Evolutionary conservation across 2,329 filamentous ascomycete genomes (phyloP).

Genomic region (Penicillium sp.): DNA sequence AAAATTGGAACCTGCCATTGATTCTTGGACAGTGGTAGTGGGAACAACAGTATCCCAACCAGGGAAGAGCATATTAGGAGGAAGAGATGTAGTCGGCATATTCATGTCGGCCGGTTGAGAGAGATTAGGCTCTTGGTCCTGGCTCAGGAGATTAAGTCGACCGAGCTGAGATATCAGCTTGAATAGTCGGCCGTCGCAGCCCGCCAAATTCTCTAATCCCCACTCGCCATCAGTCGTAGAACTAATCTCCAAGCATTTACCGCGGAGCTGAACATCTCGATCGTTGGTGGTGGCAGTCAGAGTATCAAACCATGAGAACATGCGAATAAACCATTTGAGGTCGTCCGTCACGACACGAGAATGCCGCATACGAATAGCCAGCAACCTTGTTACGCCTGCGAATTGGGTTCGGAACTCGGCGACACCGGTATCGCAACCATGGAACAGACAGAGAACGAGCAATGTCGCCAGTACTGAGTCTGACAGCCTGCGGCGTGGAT

Average conservation of each 20-base stretch:
- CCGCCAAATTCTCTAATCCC: constrained; percentile 81
- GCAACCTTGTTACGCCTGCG: constrained; percentile 87
- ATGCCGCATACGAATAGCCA: constrained; percentile 72
- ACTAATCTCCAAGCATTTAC: constrained; percentile 65
- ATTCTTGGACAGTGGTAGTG: constrained; percentile 40
- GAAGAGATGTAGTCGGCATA: constrained; percentile 35
- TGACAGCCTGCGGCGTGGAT: constrained; percentile 73
- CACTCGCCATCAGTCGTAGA: constrained; percentile 69
- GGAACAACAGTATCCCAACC: constrained; percentile 21
- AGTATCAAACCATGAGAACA: constrained; percentile 94
- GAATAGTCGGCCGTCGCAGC: constrained; percentile 86
- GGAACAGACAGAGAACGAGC: constrained; percentile 85
- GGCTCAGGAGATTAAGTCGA: constrained; percentile 80
- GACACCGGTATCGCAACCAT: constrained; percentile 90
- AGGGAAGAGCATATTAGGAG: constrained; percentile 39
- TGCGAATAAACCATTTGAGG: constrained; percentile 78
- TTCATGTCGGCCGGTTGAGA: constrained; percentile 28
- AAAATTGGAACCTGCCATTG: constrained; percentile 31
- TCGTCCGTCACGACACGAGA: constrained; percentile 68
- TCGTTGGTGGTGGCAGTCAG: constrained; percentile 92
- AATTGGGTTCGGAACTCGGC: constrained; percentile 94
- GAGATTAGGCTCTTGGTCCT: constrained; percentile 55
- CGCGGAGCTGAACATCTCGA: constrained; percentile 78
- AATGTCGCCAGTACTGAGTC: constrained; percentile 89
- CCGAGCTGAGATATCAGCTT: constrained; percentile 82